Evolutionary conservation across 495 filamentous ascomycete genomes (phyloP).

Genomic region (Aspergillus taichungensis): DNA sequence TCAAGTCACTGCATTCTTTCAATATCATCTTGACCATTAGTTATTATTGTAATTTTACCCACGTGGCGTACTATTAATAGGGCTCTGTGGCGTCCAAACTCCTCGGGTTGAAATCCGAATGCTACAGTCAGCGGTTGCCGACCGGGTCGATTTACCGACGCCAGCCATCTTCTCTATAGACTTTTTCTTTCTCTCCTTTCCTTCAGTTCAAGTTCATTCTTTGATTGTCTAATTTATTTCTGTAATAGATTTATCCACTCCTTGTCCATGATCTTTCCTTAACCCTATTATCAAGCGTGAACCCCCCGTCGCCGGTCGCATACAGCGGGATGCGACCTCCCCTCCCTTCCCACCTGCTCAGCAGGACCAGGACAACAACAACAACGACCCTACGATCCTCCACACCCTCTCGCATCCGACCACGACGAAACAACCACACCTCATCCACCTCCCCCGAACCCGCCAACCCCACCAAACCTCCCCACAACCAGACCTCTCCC

Average conservation of each 20-base stretch:
- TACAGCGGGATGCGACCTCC: constrained; percentile 8
- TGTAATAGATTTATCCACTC: background rate
- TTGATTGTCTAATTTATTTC: background rate
- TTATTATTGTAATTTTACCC: background rate
- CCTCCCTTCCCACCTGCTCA: background rate
- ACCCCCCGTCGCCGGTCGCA: too few relatives aligned
- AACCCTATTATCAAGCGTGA: too few relatives aligned
- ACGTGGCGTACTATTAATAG: background rate
- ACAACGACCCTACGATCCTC: constrained; percentile 10
- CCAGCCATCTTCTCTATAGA: background rate
- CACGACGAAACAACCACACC: constrained; percentile 21
- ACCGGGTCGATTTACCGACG: background rate
- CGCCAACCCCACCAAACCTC: too few relatives aligned
- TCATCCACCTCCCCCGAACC: constrained; percentile 4
- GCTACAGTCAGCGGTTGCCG: too few relatives aligned
- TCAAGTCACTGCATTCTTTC: background rate
- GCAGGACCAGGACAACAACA: background rate
- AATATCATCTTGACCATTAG: background rate
- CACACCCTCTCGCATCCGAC: constrained; percentile 15
- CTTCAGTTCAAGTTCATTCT: background rate
- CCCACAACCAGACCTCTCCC: too few relatives aligned
- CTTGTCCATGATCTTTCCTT: too few relatives aligned
- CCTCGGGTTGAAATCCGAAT: too few relatives aligned
- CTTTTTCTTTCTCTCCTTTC: background rate
- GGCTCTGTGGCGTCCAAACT: background rate